Base-by-base conservation (phyloP, 2,329 filamentous ascomycete species). In the Pestalotiopsis sp. region DNA sequence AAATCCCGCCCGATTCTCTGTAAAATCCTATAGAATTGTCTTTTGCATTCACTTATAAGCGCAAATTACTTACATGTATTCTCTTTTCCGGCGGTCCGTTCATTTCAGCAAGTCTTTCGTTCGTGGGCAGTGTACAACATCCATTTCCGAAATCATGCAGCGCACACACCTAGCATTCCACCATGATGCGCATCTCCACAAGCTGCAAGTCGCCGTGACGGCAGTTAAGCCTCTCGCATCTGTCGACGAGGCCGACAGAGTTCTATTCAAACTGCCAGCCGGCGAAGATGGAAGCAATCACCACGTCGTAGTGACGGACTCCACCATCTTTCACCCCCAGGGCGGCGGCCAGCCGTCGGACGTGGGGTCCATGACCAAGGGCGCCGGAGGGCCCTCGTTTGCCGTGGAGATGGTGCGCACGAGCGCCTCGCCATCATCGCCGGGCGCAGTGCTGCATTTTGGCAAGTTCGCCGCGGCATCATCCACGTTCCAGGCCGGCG, bases 271-370 rank as follows among this genome's bases (percentile, higher is more conserved):
- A 75, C 79, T 86, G 13, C 84, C 81, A 4, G 76, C 76, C 9
- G 82, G 86, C 4, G 77, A 84, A 1, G 84, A 88, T 72, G 57
- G 23, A 2, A 36, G 57, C 20, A 27, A 59, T 3, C 25, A 59
- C 36, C 84, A 85, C 73, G 85, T 89, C n/a, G 77, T 93, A 23
- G 83, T 88, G 5, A 91, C 89, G 0, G 81, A 87, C 2, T 79
- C 86, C 61, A 93, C 92, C n/a, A 90, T 93, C 70, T 94, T 94
- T 79, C 90, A 94, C 70, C 88, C 90, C 0, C 92, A 94, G 77
- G 92, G 92, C 23, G 92, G 92, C 69, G 92, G 92, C 7, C 92
- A 94, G 74, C 92, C 92, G 0, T 90, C 87, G 0, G 92, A 94
- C 70, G 82, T 85, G 12, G 92, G 92, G 23, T 80, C 75, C 55